Percentiles rank a stretch among this genome's conserved stretches.
Conservation (phyloP, 2,329 filamentous ascomycete species). For the Phoma herbarum region DNA sequence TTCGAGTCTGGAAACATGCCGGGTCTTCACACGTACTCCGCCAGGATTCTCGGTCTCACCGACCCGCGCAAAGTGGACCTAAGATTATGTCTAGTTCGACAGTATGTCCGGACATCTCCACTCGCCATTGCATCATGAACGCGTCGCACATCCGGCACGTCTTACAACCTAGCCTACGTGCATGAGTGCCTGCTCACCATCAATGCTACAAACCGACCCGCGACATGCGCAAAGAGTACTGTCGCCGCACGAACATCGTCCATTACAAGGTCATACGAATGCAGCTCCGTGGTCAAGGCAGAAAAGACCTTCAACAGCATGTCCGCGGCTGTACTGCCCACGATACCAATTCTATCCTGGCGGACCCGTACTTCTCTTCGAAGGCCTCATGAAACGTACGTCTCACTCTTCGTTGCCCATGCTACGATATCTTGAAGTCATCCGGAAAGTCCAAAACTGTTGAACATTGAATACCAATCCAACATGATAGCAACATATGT, state of each 20-base stretch:
- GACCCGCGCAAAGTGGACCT: not conserved
- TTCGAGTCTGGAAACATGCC: not conserved
- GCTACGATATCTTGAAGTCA: too few species aligned
- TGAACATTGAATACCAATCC: too few species aligned
- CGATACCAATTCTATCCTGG: too few species aligned
- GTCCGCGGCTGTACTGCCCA: too few species aligned
- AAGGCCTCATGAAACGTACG: too few species aligned
- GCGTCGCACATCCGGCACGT: not conserved
- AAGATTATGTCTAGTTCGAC: not conserved
- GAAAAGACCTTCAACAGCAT: not conserved
- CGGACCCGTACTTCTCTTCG: too few species aligned
- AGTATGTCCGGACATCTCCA: too few species aligned
- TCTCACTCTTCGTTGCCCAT: too few species aligned
- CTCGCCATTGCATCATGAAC: too few species aligned
- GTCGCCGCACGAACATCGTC: not conserved
- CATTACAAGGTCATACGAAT: too few species aligned
- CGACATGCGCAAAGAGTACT: not conserved
- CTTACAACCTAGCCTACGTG: not conserved
- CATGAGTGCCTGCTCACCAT: not conserved
- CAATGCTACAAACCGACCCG: not conserved
- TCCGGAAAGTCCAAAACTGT: too few species aligned
- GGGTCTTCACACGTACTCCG: not conserved
- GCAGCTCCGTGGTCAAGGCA: not conserved
- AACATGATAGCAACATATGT: too few species aligned
- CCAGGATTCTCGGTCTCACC: not conserved